Conservation (phyloP, 2,329 filamentous ascomycete genomes). For the Lasiodiplodia hormozganensis region DNA sequence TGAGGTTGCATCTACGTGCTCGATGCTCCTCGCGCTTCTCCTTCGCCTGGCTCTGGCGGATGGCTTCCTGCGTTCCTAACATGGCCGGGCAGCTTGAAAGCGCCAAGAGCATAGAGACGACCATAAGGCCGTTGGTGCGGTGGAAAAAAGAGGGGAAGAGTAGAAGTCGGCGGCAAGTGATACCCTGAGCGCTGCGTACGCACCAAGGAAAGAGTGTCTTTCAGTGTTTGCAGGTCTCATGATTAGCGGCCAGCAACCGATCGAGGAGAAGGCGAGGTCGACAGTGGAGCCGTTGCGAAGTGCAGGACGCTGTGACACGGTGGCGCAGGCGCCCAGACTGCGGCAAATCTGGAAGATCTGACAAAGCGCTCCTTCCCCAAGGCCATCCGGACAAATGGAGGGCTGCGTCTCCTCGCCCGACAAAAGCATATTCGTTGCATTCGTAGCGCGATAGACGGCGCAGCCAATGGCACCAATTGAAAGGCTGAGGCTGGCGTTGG, state of each 20-base stretch:
- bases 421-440: slow-evolving; percentile 27
- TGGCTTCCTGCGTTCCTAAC: slow-evolving; percentile 57
- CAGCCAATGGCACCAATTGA: background rate
- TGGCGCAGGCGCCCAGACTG: background rate
- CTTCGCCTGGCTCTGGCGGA: slow-evolving; percentile 58
- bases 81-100: slow-evolving; percentile 53
- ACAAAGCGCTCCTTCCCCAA: background rate
- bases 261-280: background rate
- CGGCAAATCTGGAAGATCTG: slow-evolving; percentile 9
- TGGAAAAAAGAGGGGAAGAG: slow-evolving; percentile 5
- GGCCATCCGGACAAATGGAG: slow-evolving; percentile 16
- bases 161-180: background rate
- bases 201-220: slow-evolving; percentile 4
- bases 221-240: slow-evolving; percentile 12
- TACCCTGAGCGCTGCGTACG: slow-evolving; percentile 7
- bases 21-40: slow-evolving; percentile 59
- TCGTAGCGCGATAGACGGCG: background rate
- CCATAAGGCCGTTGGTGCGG: slow-evolving; percentile 42
- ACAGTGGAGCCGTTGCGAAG: background rate
- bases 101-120: slow-evolving; percentile 52
- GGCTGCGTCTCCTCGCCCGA: background rate
- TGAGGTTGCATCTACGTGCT: slow-evolving; percentile 57
- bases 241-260: background rate
- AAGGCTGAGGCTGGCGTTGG: background rate
- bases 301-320: slow-evolving; percentile 11